Percentiles rank a stretch among this genome's conserved stretches.
phyloP scores from a whole-genome alignment of 768 basidiomycete genomes.

The Leccinum incarnatum region DNA sequence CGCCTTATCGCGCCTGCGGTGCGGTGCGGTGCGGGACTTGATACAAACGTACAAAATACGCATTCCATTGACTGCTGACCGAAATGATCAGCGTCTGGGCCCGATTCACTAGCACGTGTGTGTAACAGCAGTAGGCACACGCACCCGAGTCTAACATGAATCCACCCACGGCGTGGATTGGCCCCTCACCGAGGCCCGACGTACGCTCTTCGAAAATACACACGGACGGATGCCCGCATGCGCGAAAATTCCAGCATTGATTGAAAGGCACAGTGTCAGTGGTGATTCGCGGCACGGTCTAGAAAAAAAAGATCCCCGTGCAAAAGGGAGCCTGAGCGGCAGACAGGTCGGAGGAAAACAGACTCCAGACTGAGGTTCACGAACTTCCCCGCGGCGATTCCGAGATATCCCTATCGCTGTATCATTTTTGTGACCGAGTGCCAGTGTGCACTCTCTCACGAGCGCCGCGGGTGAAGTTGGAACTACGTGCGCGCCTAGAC shows the following conservation, averaged over 20 bases:
- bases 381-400: background rate
- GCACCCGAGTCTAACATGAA: constrained; percentile 4
- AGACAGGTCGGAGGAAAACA: background rate
- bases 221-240: constrained; percentile 3
- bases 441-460: background rate
- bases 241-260: background rate
- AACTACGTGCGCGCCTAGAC: background rate
- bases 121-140: background rate
- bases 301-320: background rate
- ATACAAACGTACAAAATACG: background rate
- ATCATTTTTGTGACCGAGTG: background rate
- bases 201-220: constrained; percentile 1
- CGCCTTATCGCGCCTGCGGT: background rate
- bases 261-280: background rate
- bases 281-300: background rate
- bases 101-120: background rate
- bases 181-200: background rate
- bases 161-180: background rate
- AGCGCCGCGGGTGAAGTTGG: background rate
- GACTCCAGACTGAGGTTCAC: background rate
- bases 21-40: background rate
- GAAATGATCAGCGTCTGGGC: background rate
- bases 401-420: background rate
- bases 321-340: background rate
- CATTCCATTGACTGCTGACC: background rate